Conservation (phyloP, 2,329 filamentous ascomycete genomes). For the Sarocladiaceae sp. region DNA sequence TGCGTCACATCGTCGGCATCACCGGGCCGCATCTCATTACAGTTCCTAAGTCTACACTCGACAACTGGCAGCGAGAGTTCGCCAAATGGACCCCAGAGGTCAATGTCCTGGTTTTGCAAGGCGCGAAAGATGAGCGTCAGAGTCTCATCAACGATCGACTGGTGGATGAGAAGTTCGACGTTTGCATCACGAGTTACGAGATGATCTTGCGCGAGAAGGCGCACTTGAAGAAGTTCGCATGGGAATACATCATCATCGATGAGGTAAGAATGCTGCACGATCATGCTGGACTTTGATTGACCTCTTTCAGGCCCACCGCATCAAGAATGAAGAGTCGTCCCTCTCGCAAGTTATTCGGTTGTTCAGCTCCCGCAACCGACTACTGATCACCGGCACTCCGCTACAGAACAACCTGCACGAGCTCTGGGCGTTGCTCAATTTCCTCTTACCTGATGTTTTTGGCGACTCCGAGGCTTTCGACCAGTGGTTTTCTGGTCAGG, state of each 20-base stretch:
- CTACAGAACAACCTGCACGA: conserved; percentile 98
- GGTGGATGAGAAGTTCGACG: conserved; percentile 93
- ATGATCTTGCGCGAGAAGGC: conserved; percentile 96
- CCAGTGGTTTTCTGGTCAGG: conserved; percentile 92
- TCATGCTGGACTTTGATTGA: conserved; percentile 12
- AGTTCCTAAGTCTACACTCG: conserved; percentile 93
- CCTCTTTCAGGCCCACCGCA: conserved; percentile 64
- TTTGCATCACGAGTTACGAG: conserved; percentile 97
- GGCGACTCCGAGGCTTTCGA: conserved; percentile 95
- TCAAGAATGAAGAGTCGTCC: conserved; percentile 99
- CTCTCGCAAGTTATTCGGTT: conserved; percentile 92
- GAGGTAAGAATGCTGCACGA: conserved; percentile 40
- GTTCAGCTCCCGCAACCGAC: conserved; percentile 90
- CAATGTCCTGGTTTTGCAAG: conserved; percentile 88
- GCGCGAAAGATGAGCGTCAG: conserved; percentile 88
- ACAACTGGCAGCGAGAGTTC: conserved; percentile 98
- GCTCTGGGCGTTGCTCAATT: conserved; percentile 95
- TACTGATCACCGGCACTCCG: conserved; percentile 93
- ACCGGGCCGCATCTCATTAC: conserved; percentile 85
- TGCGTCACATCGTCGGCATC: conserved; percentile 84
- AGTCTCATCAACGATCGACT: conserved; percentile 83
- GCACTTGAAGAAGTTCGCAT: conserved; percentile 93
- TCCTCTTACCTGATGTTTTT: conserved; percentile 95
- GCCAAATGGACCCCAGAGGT: conserved; percentile 91
- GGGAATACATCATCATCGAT: conserved; percentile 99